These are phyloP conservation scores for Cystobasidium pallidum DNA, from an alignment of 1,284 basidiomycete genomes.

Conservation along the genomic window DNA sequence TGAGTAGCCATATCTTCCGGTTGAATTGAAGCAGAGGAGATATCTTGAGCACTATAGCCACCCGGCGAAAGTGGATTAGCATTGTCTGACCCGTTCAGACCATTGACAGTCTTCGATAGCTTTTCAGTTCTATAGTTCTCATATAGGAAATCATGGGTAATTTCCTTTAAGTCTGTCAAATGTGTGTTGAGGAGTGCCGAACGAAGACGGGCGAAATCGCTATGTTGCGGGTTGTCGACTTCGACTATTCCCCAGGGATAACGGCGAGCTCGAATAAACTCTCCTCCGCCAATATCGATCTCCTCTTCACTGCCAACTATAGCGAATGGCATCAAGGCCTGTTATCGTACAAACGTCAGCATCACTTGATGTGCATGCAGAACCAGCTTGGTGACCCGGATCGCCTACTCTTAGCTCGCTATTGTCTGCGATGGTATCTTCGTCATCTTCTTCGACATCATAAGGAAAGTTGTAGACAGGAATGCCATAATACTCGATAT, in stretches of 20 bases:
- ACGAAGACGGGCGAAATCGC: conserved; percentile 90
- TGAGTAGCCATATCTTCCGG: conserved; percentile 97
- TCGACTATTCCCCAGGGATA: conserved; percentile 99
- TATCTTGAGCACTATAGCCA: conserved; percentile 24
- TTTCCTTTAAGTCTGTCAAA: conserved; percentile 65
- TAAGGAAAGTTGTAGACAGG: conserved; percentile 99
- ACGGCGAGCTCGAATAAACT: conserved; percentile 85
- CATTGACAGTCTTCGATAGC: conserved; percentile 84
- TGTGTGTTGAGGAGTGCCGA: conserved; percentile 91
- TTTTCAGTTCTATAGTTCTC: conserved; percentile 82
- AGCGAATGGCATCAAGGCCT: conserved; percentile 92
- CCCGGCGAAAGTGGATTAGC: conserved; percentile 23
- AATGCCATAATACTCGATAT: conserved; percentile 97
- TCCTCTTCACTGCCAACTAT: conserved; percentile 98
- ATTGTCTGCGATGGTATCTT: conserved; percentile 98
- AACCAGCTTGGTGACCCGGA: conserved; percentile 52
- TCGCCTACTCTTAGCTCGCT: conserved; percentile 88
- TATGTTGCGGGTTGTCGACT: conserved; percentile 98
- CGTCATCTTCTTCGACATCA: conserved; percentile 96
- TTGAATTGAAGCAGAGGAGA: conserved; percentile 62
- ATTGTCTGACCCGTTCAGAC: conserved; percentile 20
- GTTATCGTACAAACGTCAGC: not conserved
- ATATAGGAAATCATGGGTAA: conserved; percentile 86
- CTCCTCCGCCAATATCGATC: conserved; percentile 82
- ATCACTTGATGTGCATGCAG: not conserved